phyloP scores from a whole-genome alignment of 2,329 filamentous ascomycete genomes.

The Aspergillus fructus region DNA sequence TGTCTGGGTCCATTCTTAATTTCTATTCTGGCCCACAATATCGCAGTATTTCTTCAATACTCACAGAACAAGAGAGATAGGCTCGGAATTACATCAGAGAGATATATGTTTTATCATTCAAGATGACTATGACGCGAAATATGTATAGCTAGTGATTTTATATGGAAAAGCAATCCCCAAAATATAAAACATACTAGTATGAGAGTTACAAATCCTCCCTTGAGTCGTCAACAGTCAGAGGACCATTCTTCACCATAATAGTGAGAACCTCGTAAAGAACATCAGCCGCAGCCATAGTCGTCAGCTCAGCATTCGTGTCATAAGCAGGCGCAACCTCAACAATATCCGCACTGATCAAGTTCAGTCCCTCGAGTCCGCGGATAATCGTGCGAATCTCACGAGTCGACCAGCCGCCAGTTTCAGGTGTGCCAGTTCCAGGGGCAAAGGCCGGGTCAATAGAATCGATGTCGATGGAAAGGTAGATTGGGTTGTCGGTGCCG shows the following conservation, averaged over 20 bases:
- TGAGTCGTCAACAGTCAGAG: conserved; percentile 42
- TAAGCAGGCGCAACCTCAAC: conserved; percentile 64
- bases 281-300: conserved; percentile 54
- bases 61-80: no score
- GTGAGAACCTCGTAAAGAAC: conserved; percentile 76
- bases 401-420: conserved; percentile 62
- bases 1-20: no score
- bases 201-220: background rate
- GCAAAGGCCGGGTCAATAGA: conserved; percentile 76
- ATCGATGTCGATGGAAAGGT: conserved; percentile 83
- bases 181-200: background rate
- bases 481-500: conserved; percentile 72
- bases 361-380: conserved; percentile 57
- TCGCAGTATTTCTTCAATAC: no score
- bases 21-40: no score
- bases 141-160: no score
- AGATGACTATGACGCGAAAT: no score
- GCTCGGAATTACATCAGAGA: no score
- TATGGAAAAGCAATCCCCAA: background rate
- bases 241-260: conserved; percentile 77
- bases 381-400: conserved; percentile 60
- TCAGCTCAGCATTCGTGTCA: conserved; percentile 61
- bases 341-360: conserved; percentile 60
- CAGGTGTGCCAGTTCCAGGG: conserved; percentile 57
- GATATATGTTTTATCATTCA: no score